These are phyloP conservation scores for Platanthera guangdongensis DNA, from an alignment of 106 monocot species.

Conservation along the genomic window DNA sequence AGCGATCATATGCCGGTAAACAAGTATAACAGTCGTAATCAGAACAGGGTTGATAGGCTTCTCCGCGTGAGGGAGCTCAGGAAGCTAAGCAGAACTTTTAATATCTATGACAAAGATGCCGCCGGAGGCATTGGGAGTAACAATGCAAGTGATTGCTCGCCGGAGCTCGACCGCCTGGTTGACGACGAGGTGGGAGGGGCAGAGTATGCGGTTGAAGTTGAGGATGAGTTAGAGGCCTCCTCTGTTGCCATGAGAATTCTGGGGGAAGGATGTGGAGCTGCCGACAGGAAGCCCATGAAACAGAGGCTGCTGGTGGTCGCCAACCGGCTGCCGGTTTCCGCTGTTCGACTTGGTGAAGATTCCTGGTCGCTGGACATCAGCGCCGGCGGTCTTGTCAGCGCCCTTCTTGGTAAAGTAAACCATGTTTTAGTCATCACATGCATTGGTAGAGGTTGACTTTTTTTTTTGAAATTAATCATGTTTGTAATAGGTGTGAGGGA, in stretches of 20 bases:
- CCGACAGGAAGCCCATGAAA: slow-evolving; percentile 37
- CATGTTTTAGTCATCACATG: neutral
- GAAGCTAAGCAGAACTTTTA: slow-evolving; percentile 30
- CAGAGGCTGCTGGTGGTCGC: slow-evolving; percentile 93
- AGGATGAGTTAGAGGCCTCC: neutral
- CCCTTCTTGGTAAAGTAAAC: slow-evolving; percentile 50
- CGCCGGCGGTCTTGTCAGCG: slow-evolving; percentile 88
- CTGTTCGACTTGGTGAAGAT: slow-evolving; percentile 73
- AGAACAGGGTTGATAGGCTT: slow-evolving; percentile 60
- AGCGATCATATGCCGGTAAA: slow-evolving; percentile 15
- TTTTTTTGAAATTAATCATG: neutral
- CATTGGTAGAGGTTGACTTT: neutral
- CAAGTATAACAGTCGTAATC: slow-evolving; percentile 38
- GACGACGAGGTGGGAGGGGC: neutral
- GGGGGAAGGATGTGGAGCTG: slow-evolving; percentile 9
- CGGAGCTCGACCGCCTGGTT: neutral
- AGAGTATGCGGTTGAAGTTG: neutral
- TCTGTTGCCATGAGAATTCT: slow-evolving; percentile 4
- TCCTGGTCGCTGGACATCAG: slow-evolving; percentile 92
- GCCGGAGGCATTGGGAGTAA: slow-evolving; percentile 9
- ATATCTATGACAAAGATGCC: neutral
- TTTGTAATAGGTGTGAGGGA: slow-evolving; percentile 67
- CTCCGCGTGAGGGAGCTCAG: slow-evolving; percentile 66
- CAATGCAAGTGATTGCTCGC: neutral
- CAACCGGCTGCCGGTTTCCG: slow-evolving; percentile 85